Percentiles rank a stretch among this genome's conserved stretches.
phyloP scores from a whole-genome alignment of 2,329 filamentous ascomycete species.

The Diplodia mutila region DNA sequence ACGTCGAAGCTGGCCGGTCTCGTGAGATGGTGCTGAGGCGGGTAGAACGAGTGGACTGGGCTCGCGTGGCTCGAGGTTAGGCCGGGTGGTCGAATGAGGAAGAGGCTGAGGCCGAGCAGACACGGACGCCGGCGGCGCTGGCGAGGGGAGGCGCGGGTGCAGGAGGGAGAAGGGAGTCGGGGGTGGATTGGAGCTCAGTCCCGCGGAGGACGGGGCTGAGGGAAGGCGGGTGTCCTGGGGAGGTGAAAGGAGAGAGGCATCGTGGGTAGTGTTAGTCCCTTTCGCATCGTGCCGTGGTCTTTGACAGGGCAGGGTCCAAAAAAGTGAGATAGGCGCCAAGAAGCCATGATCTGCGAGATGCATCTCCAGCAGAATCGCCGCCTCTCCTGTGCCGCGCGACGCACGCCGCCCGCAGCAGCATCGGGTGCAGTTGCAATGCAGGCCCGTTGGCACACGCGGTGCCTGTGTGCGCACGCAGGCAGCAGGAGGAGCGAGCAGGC shows the following conservation, averaged over 20 bases:
- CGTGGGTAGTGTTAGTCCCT: slow-evolving; percentile 32
- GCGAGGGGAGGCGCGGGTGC: slow-evolving; percentile 37
- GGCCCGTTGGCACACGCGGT: not conserved
- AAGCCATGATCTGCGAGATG: slow-evolving; percentile 25
- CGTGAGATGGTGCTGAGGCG: slow-evolving; percentile 22
- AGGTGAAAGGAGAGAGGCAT: slow-evolving; percentile 44
- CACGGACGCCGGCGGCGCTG: slow-evolving; percentile 25
- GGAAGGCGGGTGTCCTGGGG: slow-evolving; percentile 48
- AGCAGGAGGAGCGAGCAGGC: not conserved
- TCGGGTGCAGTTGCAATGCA: not conserved
- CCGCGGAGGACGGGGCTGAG: slow-evolving; percentile 56
- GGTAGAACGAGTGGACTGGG: slow-evolving; percentile 30
- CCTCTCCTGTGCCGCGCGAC: slow-evolving; percentile 21
- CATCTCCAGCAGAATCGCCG: slow-evolving; percentile 24
- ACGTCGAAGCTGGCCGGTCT: slow-evolving; percentile 19
- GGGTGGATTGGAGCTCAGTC: slow-evolving; percentile 45
- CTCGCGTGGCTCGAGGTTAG: slow-evolving; percentile 26
- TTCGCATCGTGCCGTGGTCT: slow-evolving; percentile 27
- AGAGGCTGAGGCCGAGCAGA: slow-evolving; percentile 26
- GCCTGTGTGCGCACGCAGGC: not conserved
- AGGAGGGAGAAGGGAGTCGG: slow-evolving; percentile 13
- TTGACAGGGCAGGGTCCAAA: slow-evolving; percentile 27
- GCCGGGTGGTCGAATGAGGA: slow-evolving; percentile 21
- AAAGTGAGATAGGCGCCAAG: slow-evolving; percentile 26
- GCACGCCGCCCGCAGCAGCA: not conserved